Evolutionary conservation across 2,329 filamentous ascomycete species (phyloP), one percentile per base, ranked within the genome.

Genomic region (Lachnellula arida): DNA sequence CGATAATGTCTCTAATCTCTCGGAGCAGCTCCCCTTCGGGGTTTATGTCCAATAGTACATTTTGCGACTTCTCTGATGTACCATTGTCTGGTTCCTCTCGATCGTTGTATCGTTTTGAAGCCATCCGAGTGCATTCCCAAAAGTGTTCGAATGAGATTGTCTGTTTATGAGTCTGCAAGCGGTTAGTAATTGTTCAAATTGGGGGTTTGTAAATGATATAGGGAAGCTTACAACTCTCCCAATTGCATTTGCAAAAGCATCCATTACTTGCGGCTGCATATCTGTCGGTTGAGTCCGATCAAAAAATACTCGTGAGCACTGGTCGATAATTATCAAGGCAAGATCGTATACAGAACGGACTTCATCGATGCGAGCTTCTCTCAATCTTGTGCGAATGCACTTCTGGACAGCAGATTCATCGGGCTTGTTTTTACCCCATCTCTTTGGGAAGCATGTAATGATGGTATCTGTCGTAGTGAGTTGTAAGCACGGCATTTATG

Each of bases 1-100:
- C 75, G 2, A 74, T 60, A 28, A 78, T 74, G 32, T 77, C 75
- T 25, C 75, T 73, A 11, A 75, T 72, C 51, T 78, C 76, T 0
- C 67, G 60, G 40, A 75, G 71, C 0, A 77, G 61, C 19, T 69
- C 66, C 0, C 73, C 73, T 54, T 77, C 74, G 0, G 69, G 69
- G 6, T 72, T 73, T 25, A 78, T 76, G 51, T 76, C 70, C 1
- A 77, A 57, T 52, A 53, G 15, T 7, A 52, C 54, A 14, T 17
- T 71, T 64, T 54, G 59, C 39, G 58, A 60, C 2, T 55, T 46
- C 4, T 55, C 50, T 6, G 43, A 51, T 2, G n/a, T 43, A n/a
- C 46, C 44, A 22, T 52, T 44, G 39, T 54, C 46, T 7, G 19
- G 51, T n/a, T 51, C 39, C 4, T 53, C 46, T 11, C 55, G 46